Percentiles rank a stretch among this genome's conserved stretches.
phyloP scores from a whole-genome alignment of 352 stramenopile species.

The Phytophthora ramorum region DNA sequence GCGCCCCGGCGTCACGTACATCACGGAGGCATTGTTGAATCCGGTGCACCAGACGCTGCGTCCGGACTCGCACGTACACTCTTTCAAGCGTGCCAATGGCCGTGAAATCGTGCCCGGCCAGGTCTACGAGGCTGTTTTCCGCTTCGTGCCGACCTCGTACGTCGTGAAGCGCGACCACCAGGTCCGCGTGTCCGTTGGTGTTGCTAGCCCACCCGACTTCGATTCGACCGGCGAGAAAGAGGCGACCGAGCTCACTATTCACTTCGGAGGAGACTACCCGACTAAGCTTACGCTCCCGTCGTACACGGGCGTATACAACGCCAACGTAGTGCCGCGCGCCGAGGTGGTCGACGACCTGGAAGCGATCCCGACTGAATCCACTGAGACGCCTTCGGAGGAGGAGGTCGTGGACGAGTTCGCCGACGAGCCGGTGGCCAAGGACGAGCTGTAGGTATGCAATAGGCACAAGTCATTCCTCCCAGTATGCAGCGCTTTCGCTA shows the following conservation, averaged over 20 bases:
- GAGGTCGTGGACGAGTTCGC: constrained; percentile 65
- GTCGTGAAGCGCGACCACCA: constrained; percentile 81
- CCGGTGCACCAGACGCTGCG: constrained; percentile 71
- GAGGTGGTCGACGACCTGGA: constrained; percentile 38
- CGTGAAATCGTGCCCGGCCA: constrained; percentile 65
- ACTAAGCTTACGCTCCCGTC: constrained; percentile 76
- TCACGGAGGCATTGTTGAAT: constrained; percentile 80
- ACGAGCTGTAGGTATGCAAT: constrained; percentile 53
- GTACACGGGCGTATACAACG: constrained; percentile 64
- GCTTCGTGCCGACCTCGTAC: constrained; percentile 81
- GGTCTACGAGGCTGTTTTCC: constrained; percentile 83
- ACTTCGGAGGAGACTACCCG: constrained; percentile 74
- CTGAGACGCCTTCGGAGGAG: constrained; percentile 21
- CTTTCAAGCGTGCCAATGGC: constrained; percentile 65
- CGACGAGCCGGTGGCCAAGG: constrained; percentile 53
- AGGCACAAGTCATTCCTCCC: constrained; percentile 12
- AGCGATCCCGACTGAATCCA: constrained; percentile 29
- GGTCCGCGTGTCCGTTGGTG: constrained; percentile 73
- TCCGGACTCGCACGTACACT: constrained; percentile 68
- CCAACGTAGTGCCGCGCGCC: constrained; percentile 61
- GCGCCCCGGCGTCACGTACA: constrained; percentile 79
- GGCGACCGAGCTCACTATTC: constrained; percentile 72
- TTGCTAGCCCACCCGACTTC: constrained; percentile 66
- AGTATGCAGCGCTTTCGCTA: constrained; percentile 1
- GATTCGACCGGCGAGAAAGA: constrained; percentile 50